Base-by-base conservation (phyloP, 495 filamentous ascomycete genomes). In the Penicillium argentinense region DNA sequence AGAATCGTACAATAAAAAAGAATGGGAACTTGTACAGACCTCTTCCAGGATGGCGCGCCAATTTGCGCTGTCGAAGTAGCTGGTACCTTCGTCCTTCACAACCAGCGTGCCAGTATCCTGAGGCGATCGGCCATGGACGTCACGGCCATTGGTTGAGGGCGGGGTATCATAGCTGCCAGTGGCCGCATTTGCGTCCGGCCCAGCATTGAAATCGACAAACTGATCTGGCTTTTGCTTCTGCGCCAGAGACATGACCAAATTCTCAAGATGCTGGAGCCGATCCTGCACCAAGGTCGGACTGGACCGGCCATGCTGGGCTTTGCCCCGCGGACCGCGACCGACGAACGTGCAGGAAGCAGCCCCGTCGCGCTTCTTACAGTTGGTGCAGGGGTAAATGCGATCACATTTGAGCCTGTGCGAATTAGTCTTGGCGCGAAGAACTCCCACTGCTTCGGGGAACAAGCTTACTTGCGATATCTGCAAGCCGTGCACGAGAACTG, bases 101-200 rank as follows among this genome's bases (percentile, higher is more conserved):
- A 86, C 84, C 55, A 97, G 73, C 32, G 86, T 79, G 8, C 91
- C 91, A 6, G 64, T 46, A 26, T 59, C 59, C 29, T 36, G 46
- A 2, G 54, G 51, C 9, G 54, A 45, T 17, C 78, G 80, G 14
- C n/a, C n/a, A n/a, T n/a, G n/a, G n/a, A 81, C 73, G 5, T 88
- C 76, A 17, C 84, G 81, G 47, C 91, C 87, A 13, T 83, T 76
- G 43, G 89, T 84, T 55, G 85, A 86, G 2, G 55, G 46, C 1
- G 62, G 60, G 18, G 63, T 65, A 7, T 55, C 43, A 33, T 53
- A 56, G 13, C 6, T 47, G 2, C 8, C 41, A 2, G n/a, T 2
- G 8, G 3, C 29, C 8, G 17, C 16, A 28, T 29, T 24, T 25
- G 39, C 39, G 4, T 29, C 4, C 19, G 33, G 37, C 2, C 9